Base-by-base conservation (phyloP, 768 basidiomycete genomes). In the Amyloporia xantha region DNA sequence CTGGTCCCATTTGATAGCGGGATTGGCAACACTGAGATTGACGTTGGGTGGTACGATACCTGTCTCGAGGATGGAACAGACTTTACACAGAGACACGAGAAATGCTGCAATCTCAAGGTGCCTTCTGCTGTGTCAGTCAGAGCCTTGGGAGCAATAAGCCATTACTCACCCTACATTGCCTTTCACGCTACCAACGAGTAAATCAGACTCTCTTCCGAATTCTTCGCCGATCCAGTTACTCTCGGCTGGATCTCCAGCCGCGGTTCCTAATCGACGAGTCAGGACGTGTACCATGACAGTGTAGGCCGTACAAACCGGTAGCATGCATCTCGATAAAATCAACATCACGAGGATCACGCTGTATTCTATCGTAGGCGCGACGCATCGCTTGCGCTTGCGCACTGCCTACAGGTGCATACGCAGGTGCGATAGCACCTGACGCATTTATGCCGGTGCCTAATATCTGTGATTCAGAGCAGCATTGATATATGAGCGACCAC, bases 251-350 rank as follows among this genome's bases (percentile, higher is more conserved):
- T 78, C 77, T 0, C 75, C 77, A 25, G 60, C 65, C 30, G 70
- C 67, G 2, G 77, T 77, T 2, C 66, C 66, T 62, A 26, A 33
- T 3, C 4, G 25, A 3, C 3, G 43, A 12, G 27, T 0, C n/a
- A n/a, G n/a, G n/a, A n/a, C n/a, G n/a, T 23, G 17, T n/a, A 35
- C 25, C 27, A 39, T 27, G 20, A 30, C 20, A 49, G 15, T 15
- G 2, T 13, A 24, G 5, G 28, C 38, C 10, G 6, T 4, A 17
- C 33, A 33, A 41, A 61, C 72, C 75, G n/a, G 77, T 77, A 17
- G 72, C 74, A 49, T 79, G 77, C 10, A 74, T 51, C 54, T 78
- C 77, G 0, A 78, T 64, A 51, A 65, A 78, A 49, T 76, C 75
- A 2, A 72, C 71, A 21, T 77, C 73, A 1, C 47, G 48, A 1